These are phyloP conservation scores for Sphaerulina vaccinii DNA, from an alignment of 2,329 filamentous ascomycete genomes.

Conservation along the genomic window DNA sequence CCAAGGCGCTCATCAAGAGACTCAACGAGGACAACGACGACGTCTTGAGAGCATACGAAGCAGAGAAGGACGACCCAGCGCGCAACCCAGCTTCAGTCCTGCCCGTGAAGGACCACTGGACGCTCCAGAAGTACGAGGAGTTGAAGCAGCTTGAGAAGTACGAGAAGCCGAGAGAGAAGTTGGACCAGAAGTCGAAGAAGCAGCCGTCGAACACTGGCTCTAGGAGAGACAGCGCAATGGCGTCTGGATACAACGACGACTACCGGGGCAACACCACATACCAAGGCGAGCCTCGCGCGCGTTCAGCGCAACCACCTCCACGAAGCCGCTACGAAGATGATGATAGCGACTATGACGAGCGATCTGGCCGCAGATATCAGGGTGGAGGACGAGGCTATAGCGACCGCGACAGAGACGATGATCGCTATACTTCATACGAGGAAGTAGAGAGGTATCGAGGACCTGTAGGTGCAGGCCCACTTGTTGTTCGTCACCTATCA, in stretches of 20 bases:
- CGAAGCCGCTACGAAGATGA: slow-evolving; percentile 31
- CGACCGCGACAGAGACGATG: slow-evolving; percentile 26
- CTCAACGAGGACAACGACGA: slow-evolving; percentile 28
- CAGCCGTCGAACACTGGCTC: slow-evolving; percentile 12
- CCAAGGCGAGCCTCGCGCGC: slow-evolving; percentile 25
- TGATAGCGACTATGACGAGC: slow-evolving; percentile 37
- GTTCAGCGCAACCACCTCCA: slow-evolving; percentile 30
- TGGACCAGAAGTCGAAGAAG: slow-evolving; percentile 6
- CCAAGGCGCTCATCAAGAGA: slow-evolving; percentile 23
- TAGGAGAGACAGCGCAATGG: slow-evolving; percentile 28
- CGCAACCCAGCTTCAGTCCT: slow-evolving; percentile 29
- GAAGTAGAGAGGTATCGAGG: slow-evolving; percentile 35
- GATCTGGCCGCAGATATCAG: slow-evolving; percentile 26
- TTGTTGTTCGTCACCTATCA: slow-evolving; percentile 28
- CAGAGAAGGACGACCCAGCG: slow-evolving; percentile 33
- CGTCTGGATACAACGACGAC: slow-evolving; percentile 30
- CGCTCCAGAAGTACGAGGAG: slow-evolving; percentile 9
- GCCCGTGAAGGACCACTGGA: slow-evolving; percentile 19
- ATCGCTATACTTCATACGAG: slow-evolving; percentile 34
- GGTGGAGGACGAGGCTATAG: slow-evolving; percentile 30
- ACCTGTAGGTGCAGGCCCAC: slow-evolving; percentile 34
- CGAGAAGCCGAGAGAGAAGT: background rate
- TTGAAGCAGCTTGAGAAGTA: background rate
- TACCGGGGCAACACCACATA: slow-evolving; percentile 23
- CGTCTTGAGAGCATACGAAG: slow-evolving; percentile 32